These are phyloP conservation scores for Saitozyma podzolica DNA, from an alignment of 768 basidiomycete species.

Conservation along the genomic window DNA sequence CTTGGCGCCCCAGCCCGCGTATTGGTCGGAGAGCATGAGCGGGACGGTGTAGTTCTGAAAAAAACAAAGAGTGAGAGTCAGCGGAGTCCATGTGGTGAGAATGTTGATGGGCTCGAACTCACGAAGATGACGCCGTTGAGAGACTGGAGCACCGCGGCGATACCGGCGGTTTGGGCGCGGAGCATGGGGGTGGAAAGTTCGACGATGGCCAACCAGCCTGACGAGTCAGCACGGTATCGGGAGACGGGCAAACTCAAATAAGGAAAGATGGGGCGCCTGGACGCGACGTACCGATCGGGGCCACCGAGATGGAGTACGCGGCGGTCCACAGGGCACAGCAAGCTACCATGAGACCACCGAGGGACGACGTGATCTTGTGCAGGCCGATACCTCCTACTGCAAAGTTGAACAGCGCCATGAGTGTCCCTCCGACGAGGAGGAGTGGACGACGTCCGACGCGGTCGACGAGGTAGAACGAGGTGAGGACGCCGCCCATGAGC, in stretches of 20 bases:
- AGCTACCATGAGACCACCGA: slow-evolving; percentile 13
- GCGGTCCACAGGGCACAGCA: slow-evolving; percentile 10
- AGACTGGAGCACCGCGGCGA: slow-evolving; percentile 23
- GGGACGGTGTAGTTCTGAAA: slow-evolving; percentile 19
- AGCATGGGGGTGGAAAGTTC: slow-evolving; percentile 28
- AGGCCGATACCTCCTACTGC: slow-evolving; percentile 16
- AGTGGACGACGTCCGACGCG: slow-evolving; percentile 25
- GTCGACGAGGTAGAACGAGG: slow-evolving; percentile 25
- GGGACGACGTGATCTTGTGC: slow-evolving; percentile 2
- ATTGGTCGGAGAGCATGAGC: slow-evolving; percentile 23
- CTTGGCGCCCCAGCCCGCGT: slow-evolving; percentile 29
- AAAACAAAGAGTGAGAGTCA: neutral
- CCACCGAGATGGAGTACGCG: slow-evolving; percentile 18
- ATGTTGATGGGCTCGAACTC: neutral
- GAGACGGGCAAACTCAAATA: no score
- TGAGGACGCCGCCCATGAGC: slow-evolving; percentile 16
- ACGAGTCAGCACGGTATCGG: neutral
- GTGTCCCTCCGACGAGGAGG: slow-evolving; percentile 9
- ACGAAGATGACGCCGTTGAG: slow-evolving; percentile 24
- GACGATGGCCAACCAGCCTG: slow-evolving; percentile 26
- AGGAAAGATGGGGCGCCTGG: no score
- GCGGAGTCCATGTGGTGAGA: no score
- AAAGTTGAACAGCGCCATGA: slow-evolving; percentile 12
- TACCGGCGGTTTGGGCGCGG: slow-evolving; percentile 25
- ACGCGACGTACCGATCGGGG: slow-evolving; percentile 7